Evolutionary conservation across 2,329 filamentous ascomycete species (phyloP).

Genomic region (Penicillium sclerotigenum): DNA sequence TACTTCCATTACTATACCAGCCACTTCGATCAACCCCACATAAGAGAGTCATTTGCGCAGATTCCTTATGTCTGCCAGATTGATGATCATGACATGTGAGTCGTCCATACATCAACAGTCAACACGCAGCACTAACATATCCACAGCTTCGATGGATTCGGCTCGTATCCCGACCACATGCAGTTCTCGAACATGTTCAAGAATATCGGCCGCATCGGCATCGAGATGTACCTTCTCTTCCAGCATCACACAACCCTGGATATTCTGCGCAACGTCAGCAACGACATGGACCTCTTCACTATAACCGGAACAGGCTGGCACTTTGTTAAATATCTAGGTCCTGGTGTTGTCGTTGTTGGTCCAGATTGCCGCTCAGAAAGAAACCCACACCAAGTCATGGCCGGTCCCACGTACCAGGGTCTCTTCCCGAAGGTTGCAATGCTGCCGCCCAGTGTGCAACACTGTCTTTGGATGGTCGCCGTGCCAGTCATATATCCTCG

Average conservation of each 20-base stretch:
- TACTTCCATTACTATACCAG: constrained; percentile 99
- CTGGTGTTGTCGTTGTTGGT: constrained; percentile 83
- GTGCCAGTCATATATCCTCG: constrained; percentile 89
- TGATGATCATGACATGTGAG: constrained; percentile 97
- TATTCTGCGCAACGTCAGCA: constrained; percentile 81
- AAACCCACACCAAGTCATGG: constrained; percentile 86
- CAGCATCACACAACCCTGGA: constrained; percentile 97
- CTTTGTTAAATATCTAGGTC: constrained; percentile 94
- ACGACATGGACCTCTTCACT: constrained; percentile 90
- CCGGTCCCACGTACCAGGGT: constrained; percentile 93
- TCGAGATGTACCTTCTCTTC: constrained; percentile 97
- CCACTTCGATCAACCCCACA: constrained; percentile 93
- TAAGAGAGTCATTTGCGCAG: constrained; percentile 94
- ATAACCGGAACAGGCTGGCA: constrained; percentile 98
- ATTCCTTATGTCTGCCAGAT: constrained; percentile 91
- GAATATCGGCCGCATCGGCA: constrained; percentile 91
- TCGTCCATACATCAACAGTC: constrained; percentile 22
- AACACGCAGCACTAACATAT: constrained; percentile 13
- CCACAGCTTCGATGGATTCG: constrained; percentile 86
- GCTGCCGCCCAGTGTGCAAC: constrained; percentile 87
- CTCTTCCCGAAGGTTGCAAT: constrained; percentile 93
- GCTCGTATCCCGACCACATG: constrained; percentile 97
- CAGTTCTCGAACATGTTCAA: constrained; percentile 97
- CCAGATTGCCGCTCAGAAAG: constrained; percentile 90
- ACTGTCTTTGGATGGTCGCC: constrained; percentile 93